phyloP scores from a whole-genome alignment of 495 filamentous ascomycete genomes.

The Annulohypoxylon nitens region DNA sequence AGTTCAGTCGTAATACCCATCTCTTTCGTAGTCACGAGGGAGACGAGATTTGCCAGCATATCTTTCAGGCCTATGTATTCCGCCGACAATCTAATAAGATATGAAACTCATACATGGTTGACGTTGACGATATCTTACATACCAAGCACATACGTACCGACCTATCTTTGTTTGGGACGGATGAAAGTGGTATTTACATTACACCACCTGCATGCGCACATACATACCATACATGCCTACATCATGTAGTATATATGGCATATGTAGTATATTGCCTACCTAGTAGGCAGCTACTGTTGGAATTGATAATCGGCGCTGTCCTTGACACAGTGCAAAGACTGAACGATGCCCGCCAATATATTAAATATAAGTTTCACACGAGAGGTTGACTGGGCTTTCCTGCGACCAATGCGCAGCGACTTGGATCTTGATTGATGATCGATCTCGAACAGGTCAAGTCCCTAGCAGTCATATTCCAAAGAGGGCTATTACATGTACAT shows the following conservation, averaged over 20 bases:
- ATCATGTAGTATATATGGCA: neutral
- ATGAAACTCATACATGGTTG: conserved; percentile 6
- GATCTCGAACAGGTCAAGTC: conserved; percentile 40
- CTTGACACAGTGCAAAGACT: conserved; percentile 19
- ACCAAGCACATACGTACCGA: neutral
- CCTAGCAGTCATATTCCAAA: conserved; percentile 17
- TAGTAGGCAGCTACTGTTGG: neutral
- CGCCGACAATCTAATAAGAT: conserved; percentile 14
- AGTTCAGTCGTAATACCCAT: neutral
- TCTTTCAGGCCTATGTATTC: conserved; percentile 5
- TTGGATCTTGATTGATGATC: conserved; percentile 47
- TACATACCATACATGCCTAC: neutral
- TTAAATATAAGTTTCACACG: conserved; percentile 15
- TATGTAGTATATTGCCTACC: too few species aligned
- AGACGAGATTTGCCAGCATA: conserved; percentile 22
- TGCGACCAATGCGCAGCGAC: conserved; percentile 30
- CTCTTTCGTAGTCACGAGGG: conserved; percentile 11
- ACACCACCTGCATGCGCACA: neutral
- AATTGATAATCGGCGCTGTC: conserved; percentile 16
- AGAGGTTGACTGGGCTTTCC: conserved; percentile 11
- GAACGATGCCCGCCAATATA: neutral
- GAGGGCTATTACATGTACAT: conserved; percentile 21
- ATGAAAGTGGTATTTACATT: conserved; percentile 15
- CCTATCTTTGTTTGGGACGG: conserved; percentile 7
- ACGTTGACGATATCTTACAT: conserved; percentile 17